Conservation (phyloP, 202 grass and related monocot species). For the Elaeis oleifera region DNA sequence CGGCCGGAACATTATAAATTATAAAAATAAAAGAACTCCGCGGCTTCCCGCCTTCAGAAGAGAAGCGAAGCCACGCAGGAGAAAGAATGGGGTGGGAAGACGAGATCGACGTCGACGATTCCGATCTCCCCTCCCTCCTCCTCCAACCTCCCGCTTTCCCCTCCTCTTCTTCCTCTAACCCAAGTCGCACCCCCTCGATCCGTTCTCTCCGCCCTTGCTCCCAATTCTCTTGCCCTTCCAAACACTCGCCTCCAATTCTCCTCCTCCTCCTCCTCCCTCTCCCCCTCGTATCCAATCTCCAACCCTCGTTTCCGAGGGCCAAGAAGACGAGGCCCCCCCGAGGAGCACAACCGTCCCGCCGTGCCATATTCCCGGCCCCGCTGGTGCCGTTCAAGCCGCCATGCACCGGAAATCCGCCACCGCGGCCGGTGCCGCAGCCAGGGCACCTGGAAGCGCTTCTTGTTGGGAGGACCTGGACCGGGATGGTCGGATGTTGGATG, state of each 20-base stretch:
- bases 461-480: not conserved
- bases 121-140: constrained; percentile 27
- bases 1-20: too few relatives aligned
- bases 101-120: constrained; percentile 57
- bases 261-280: not conserved
- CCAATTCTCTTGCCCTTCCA: not conserved
- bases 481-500: not conserved
- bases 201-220: constrained; percentile 6
- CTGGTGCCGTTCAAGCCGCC: constrained; percentile 26
- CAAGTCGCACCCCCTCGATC: not conserved
- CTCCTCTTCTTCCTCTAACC: not conserved
- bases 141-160: not conserved
- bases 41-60: too few relatives aligned
- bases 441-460: not conserved
- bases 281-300: not conserved
- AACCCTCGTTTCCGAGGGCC: too few relatives aligned
- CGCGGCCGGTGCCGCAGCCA: not conserved
- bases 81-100: constrained; percentile 27
- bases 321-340: not conserved
- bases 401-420: constrained; percentile 12
- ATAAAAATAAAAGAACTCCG: too few relatives aligned
- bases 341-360: not conserved
- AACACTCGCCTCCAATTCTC: not conserved
- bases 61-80: too few relatives aligned
- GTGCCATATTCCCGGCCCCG: constrained; percentile 30